These are phyloP conservation scores for Oryza meridionalis DNA, from an alignment of 176 grass and related monocot genomes.

Conservation along the genomic window DNA sequence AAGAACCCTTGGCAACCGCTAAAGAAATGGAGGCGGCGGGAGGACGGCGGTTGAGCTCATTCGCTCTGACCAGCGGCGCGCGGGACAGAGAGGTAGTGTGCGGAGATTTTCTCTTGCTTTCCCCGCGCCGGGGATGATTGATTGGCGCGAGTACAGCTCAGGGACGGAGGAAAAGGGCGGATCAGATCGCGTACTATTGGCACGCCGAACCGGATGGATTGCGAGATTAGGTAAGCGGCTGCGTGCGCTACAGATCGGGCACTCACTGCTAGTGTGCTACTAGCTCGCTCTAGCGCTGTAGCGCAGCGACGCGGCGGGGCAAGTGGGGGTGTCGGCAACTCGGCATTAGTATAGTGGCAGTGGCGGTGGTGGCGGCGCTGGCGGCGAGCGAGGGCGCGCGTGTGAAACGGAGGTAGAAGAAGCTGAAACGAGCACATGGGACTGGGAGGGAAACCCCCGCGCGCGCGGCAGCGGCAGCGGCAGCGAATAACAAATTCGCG, in stretches of 20 bases:
- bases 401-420: conserved; percentile 25
- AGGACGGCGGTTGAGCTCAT: conserved; percentile 35
- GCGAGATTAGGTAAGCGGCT: conserved; percentile 2
- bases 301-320: conserved; percentile 23
- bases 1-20: background rate
- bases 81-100: background rate
- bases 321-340: conserved; percentile 38
- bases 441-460: background rate
- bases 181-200: conserved; percentile 51
- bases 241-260: conserved; percentile 10
- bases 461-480: background rate
- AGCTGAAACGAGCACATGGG: conserved; percentile 26
- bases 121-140: conserved; percentile 33
- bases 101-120: conserved; percentile 34
- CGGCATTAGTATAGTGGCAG: conserved; percentile 3
- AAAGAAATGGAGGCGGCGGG: conserved; percentile 18
- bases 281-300: background rate
- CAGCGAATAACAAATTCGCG: background rate
- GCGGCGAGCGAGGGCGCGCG: background rate
- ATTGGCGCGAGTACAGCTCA: conserved; percentile 41
- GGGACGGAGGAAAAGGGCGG: conserved; percentile 6
- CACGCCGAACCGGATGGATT: background rate
- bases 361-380: background rate
- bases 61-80: conserved; percentile 32
- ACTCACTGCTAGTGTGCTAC: background rate